Evolutionary conservation across 345 rosid genomes (phyloP).

Genomic region (Excoecaria agallocha): DNA sequence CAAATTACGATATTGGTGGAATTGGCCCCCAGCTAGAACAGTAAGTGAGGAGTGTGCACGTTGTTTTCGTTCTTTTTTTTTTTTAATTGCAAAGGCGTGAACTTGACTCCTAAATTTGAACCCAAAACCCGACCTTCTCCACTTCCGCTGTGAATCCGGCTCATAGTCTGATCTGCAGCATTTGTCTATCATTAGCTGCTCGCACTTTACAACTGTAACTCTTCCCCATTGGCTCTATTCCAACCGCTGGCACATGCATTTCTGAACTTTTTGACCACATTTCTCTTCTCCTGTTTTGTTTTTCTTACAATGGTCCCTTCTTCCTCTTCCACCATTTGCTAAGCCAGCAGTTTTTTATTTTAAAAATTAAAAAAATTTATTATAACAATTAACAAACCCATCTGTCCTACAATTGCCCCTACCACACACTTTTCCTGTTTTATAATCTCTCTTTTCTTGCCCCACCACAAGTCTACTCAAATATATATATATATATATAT

Average conservation of each 20-base stretch:
- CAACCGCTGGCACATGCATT: neutral
- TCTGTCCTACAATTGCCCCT: neutral
- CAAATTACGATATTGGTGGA: no score
- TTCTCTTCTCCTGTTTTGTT: neutral
- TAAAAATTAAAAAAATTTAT: no score
- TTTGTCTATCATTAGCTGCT: no score
- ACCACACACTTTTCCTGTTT: neutral
- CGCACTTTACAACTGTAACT: neutral
- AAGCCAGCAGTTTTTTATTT: no score
- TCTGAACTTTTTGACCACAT: neutral
- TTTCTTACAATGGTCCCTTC: no score
- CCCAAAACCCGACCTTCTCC: neutral
- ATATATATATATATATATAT: no score
- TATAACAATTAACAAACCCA: neutral
- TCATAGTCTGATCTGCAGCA: no score
- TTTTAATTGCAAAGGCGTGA: no score
- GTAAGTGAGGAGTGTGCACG: neutral
- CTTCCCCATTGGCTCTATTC: neutral
- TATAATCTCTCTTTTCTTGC: neutral
- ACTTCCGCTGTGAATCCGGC: neutral
- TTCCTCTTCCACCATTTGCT: no score
- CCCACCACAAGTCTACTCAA: neutral
- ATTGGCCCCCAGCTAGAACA: no score
- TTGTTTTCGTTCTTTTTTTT: no score
- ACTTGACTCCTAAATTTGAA: slow-evolving; percentile 17